Evolutionary conservation across 1,284 basidiomycete species (phyloP), one percentile per base, ranked within the genome.

Genomic region (Ceratobasidium sp.): DNA sequence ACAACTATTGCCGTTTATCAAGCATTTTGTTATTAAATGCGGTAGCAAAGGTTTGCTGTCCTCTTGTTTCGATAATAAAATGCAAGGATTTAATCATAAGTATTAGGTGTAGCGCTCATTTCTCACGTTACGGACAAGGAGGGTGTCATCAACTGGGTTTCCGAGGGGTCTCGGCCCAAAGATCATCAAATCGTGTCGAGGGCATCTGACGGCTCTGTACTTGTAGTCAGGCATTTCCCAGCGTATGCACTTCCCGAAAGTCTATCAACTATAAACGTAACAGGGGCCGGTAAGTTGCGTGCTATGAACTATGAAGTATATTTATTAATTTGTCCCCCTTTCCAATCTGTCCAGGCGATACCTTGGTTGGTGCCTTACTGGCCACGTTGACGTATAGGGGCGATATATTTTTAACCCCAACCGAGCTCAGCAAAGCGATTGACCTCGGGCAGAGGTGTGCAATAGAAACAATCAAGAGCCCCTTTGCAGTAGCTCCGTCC

Each of bases 11-110:
- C 92, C 94, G 0, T 91, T 92, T 80, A 90, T 96, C 80, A 86
- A 88, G 74, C 86, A 90, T 74, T 82, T 96, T 48, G 83, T 96
- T 78, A 84, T 96, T 77, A 97, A 97, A 81, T 92, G 89, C 73
- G 94, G 94, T 16, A 82, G 84, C 18, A 81, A 82, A 62, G 84
- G 84, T 14, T 63, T 30, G 76, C 82, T 56, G 12, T 36, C 54
- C 56, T 66, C 25, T 33, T 75, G 11, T 23, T 36, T 73, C 1
- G 25, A n/a, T 14, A 40, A 25, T 21, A 21, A 0, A 62, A 28
- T 42, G 38, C 38, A n/a, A 59, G 4, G 18, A 1, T 11, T 18
- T 66, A 7, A 44, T 40, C 36, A 23, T 11, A 21, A n/a, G 9
- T 5, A 8, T 9, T 14, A 77, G 92, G 92, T 25, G 86, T 89